Percentiles rank a stretch among this genome's conserved stretches.
Conservation (phyloP, 1,284 basidiomycete species). For the Sporisorium iseilematis-ciliati region DNA sequence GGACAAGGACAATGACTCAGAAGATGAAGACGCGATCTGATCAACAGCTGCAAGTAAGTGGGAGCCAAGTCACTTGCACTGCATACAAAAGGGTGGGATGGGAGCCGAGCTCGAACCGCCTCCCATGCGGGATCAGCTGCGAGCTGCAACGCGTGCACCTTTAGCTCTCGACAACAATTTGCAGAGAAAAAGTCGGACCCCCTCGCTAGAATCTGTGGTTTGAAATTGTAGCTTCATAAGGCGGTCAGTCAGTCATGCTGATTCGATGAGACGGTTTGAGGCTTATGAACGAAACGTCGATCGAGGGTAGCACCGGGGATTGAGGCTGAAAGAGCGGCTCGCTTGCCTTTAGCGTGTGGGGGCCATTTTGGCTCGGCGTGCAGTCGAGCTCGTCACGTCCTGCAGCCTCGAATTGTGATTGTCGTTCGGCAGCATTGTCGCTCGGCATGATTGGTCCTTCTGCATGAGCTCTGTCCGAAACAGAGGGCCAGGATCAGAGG, state of each 20-base stretch:
- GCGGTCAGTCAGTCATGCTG: no score
- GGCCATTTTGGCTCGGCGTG: background rate
- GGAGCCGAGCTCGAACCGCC: constrained; percentile 3
- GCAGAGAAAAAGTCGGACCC: background rate
- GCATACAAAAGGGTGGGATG: background rate
- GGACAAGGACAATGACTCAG: no score
- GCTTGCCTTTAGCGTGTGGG: no score
- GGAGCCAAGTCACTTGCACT: background rate
- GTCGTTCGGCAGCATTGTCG: background rate
- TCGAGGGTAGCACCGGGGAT: no score
- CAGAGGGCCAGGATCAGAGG: background rate
- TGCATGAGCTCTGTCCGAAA: constrained; percentile 3
- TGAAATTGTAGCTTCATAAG: background rate
- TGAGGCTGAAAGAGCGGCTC: no score
- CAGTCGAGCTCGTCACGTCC: background rate
- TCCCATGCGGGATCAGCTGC: constrained; percentile 14
- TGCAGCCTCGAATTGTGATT: background rate
- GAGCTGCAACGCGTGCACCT: constrained; percentile 27
- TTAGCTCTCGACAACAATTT: background rate
- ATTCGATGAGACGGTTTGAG: no score
- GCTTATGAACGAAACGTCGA: no score
- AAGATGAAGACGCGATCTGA: background rate
- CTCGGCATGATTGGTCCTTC: constrained; percentile 2
- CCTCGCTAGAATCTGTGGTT: background rate
- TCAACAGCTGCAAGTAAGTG: background rate